A percentile compares a stretch with the other conserved stretches of the same genome.
Conservation (phyloP, 2,329 filamentous ascomycete species). For the Penicillium sp. region DNA sequence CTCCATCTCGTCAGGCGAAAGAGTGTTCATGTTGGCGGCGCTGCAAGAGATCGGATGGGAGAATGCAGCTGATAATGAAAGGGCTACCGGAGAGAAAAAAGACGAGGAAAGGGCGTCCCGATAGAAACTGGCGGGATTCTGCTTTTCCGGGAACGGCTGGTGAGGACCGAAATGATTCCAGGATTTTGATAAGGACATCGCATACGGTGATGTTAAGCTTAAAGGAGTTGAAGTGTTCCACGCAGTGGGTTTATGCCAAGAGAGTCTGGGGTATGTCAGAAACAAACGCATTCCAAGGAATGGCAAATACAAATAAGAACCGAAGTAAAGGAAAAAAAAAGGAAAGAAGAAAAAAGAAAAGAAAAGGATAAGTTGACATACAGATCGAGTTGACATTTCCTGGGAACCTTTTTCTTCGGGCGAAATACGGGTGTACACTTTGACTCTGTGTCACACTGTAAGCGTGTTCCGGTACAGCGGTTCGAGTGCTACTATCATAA, state of each 20-base stretch:
- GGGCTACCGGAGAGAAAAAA: slow-evolving; percentile 23
- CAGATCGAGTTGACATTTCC: slow-evolving; percentile 11
- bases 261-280: slow-evolving; percentile 1
- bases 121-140: slow-evolving; percentile 28
- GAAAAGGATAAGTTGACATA: slow-evolving; percentile 1
- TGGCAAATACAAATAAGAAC: background rate
- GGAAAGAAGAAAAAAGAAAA: background rate
- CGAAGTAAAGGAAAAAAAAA: too few species aligned
- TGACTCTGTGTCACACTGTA: slow-evolving; percentile 10
- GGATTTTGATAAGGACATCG: slow-evolving; percentile 40
- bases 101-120: slow-evolving; percentile 23
- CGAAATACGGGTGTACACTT: background rate
- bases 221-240: slow-evolving; percentile 13
- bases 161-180: slow-evolving; percentile 35
- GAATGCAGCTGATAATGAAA: slow-evolving; percentile 25
- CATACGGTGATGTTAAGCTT: slow-evolving; percentile 23
- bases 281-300: background rate
- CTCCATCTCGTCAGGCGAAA: slow-evolving; percentile 56
- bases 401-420: background rate
- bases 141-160: slow-evolving; percentile 31
- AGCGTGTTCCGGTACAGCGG: slow-evolving; percentile 11
- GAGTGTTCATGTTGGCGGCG: slow-evolving; percentile 37
- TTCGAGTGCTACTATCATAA: slow-evolving; percentile 12
- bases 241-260: background rate
- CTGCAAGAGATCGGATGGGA: background rate